Evolutionary conservation across 1,284 basidiomycete species (phyloP), one percentile per base, ranked within the genome.

Genomic region (Trichosporon inkin): DNA sequence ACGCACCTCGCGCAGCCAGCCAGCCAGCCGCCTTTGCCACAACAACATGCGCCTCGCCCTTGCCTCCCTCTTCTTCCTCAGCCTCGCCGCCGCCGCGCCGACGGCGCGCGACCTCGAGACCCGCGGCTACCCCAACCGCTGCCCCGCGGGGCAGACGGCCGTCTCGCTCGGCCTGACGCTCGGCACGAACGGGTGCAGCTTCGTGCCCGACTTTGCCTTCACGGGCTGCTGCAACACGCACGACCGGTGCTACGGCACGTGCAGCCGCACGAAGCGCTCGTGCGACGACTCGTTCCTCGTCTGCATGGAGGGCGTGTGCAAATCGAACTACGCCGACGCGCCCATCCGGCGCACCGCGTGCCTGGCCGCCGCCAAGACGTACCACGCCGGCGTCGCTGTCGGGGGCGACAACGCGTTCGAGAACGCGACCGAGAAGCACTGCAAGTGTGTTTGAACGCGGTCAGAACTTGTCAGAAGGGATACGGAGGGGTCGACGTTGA

Each of bases 211-310:
- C 16, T n/a, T n/a, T 10, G 37, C 14, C 20, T 56, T 56, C 55
- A 37, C 37, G 20, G 34, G 16, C 34, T 49, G 55, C 35, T 56
- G 55, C 44, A 22, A 47, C 44, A 7, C 13, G 22, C 55, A 56
- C 55, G 55, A 56, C 36, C 11, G 28, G 19, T 56, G 55, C 55
- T 56, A 56, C 20, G 35, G 41, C 13, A 37, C 35, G 16, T 56
- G 55, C 44, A 37, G 41, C 22, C 35, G 37, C 20, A 56, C 40
- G 41, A 49, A 51, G 55, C 8, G 19, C n/a, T 16, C 17, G 11
- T 56, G 55, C 36, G 55, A 56, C 35, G 16, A 16, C 36, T 10
- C 34, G 35, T 56, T 56, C 22, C 6, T 17, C 44, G 2, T 7
- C 10, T 49, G 44, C 55, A 28, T 49, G 41, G 49, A 56, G 17